Conservation (phyloP, 345 rosid species). For the Ceriops zippeliana region DNA sequence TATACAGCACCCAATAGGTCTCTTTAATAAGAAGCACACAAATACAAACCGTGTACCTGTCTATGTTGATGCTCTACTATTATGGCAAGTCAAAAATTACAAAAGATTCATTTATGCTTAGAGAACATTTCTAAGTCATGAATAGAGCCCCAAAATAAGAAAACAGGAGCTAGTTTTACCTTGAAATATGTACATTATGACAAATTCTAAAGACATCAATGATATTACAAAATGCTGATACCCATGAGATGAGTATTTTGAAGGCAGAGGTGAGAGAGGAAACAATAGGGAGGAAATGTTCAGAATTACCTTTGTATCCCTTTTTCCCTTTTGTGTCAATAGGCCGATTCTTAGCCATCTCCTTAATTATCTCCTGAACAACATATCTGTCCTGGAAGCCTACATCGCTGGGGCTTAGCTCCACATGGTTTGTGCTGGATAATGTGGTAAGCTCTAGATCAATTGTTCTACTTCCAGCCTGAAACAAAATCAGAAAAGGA, state of each 20-base stretch:
- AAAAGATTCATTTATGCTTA: too few species aligned
- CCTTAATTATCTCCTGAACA: constrained; percentile 93
- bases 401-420: constrained; percentile 88
- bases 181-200: too few species aligned
- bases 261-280: not conserved
- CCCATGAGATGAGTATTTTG: not conserved
- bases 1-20: too few species aligned
- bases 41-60: too few species aligned
- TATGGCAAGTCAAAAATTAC: too few species aligned
- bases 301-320: constrained; percentile 67
- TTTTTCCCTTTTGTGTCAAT: constrained; percentile 81
- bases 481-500: constrained; percentile 15
- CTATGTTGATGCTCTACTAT: too few species aligned
- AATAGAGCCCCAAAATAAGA: too few species aligned
- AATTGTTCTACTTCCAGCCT: constrained; percentile 88
- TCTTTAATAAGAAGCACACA: too few species aligned
- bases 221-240: not conserved
- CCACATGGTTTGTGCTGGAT: constrained; percentile 86
- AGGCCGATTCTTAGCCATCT: constrained; percentile 96
- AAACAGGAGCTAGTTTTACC: too few species aligned
- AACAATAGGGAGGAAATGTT: not conserved
- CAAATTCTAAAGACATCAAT: not conserved
- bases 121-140: too few species aligned
- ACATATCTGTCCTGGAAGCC: constrained; percentile 97
- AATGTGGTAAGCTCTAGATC: constrained; percentile 87